These are phyloP conservation scores for Podospora conica DNA, from an alignment of 495 filamentous ascomycete genomes.

Conservation along the genomic window DNA sequence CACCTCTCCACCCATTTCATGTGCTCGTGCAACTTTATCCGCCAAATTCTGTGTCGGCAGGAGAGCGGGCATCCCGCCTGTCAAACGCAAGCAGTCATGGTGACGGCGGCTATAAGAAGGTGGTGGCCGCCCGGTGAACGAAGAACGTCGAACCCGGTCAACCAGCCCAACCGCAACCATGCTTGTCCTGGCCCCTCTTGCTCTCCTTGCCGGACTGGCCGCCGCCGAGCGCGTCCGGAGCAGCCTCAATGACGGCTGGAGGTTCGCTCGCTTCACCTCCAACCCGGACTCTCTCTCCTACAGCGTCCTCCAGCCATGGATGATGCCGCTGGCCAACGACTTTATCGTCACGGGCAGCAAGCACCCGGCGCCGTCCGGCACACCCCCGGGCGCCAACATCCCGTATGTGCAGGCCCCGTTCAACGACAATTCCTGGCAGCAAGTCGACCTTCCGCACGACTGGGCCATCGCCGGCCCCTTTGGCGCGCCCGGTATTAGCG, in stretches of 20 bases:
- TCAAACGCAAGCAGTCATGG: background rate
- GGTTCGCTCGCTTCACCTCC: slow-evolving; percentile 22
- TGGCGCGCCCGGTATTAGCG: slow-evolving; percentile 41
- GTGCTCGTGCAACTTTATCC: background rate
- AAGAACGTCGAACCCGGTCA: background rate
- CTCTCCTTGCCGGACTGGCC: background rate
- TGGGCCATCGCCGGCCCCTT: slow-evolving; percentile 48
- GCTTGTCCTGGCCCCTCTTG: background rate
- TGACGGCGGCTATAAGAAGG: background rate
- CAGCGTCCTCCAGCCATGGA: slow-evolving; percentile 22
- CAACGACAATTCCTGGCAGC: slow-evolving; percentile 18
- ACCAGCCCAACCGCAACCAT: background rate
- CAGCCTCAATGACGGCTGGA: slow-evolving; percentile 26
- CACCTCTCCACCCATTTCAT: background rate
- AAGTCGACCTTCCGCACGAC: slow-evolving; percentile 33
- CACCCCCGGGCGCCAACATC: slow-evolving; percentile 2
- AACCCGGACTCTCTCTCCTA: slow-evolving; percentile 25
- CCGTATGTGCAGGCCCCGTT: slow-evolving; percentile 10
- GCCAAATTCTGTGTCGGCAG: background rate
- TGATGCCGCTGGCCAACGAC: slow-evolving; percentile 23
- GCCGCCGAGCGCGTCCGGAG: slow-evolving; percentile 7
- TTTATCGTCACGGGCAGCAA: slow-evolving; percentile 19
- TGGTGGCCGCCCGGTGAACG: background rate
- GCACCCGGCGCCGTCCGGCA: slow-evolving; percentile 2
- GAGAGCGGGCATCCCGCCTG: background rate